A percentile compares a stretch with the other conserved stretches of the same genome.
Conservation (phyloP, 306 rosid genomes). For the Fragaria ananassa region DNA sequence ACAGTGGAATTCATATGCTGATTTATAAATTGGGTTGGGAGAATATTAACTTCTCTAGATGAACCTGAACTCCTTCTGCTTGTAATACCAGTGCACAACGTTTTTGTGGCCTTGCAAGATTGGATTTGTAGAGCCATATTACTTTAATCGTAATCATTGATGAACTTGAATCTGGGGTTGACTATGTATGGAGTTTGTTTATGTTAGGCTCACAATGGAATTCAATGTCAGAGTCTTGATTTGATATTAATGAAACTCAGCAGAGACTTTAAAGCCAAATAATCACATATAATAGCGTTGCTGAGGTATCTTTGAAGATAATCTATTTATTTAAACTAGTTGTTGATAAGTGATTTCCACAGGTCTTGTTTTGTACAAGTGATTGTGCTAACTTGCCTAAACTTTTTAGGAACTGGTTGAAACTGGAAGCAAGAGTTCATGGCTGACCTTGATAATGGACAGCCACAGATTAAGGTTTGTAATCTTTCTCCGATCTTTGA, state of each 20-base stretch:
- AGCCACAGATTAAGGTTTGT: constrained; percentile 55
- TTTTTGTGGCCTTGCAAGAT: background rate
- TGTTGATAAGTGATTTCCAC: background rate
- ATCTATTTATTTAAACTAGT: background rate
- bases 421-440: constrained; percentile 22
- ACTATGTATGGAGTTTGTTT: background rate
- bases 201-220: background rate
- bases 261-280: background rate
- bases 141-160: background rate
- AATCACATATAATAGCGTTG: background rate
- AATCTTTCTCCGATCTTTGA: background rate
- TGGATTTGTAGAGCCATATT: background rate
- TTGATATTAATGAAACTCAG: background rate
- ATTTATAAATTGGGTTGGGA: background rate
- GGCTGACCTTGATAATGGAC: constrained; percentile 30
- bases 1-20: background rate
- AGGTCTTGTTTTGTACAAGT: background rate
- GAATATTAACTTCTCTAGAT: background rate
- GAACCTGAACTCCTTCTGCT: background rate
- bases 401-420: constrained; percentile 24
- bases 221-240: background rate
- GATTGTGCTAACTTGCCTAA: background rate
- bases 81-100: background rate
- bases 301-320: background rate
- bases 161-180: background rate